phyloP scores from a whole-genome alignment of 345 rosid genomes.

The Adansonia digitata region DNA sequence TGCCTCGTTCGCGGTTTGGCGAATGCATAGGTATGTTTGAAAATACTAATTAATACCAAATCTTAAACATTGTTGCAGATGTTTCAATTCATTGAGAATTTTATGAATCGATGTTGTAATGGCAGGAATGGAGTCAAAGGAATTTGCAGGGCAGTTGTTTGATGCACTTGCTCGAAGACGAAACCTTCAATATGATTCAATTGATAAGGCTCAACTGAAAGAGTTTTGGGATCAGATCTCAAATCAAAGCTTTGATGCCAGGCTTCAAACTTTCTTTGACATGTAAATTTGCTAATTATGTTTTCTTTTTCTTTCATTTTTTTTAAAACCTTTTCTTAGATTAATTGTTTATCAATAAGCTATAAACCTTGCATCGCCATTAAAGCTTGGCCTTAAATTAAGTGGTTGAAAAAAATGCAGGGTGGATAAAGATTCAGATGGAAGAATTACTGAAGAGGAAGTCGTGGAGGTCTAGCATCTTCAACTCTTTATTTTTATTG shows the following conservation, averaged over 20 bases:
- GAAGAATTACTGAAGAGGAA: constrained; percentile 72
- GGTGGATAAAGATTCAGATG: constrained; percentile 89
- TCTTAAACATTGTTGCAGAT: background rate
- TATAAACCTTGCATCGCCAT: background rate
- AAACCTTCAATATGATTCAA: constrained; percentile 45
- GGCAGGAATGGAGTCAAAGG: constrained; percentile 77
- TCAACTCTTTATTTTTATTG: no score
- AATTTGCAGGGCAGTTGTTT: constrained; percentile 65
- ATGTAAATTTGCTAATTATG: constrained; percentile 30
- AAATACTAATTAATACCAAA: no score
- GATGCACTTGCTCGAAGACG: constrained; percentile 59
- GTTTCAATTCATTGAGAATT: background rate
- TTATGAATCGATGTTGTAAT: background rate
- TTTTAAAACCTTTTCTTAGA: background rate
- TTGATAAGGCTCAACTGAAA: constrained; percentile 39
- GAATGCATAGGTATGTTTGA: constrained; percentile 55
- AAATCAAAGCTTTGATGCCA: constrained; percentile 66
- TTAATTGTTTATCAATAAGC: background rate
- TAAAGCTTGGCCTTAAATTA: no score
- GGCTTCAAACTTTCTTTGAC: constrained; percentile 72
- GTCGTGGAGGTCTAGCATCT: constrained; percentile 49
- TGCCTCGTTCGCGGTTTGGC: constrained; percentile 47
- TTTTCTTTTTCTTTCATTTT: background rate
- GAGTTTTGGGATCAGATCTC: constrained; percentile 82
- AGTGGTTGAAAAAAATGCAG: no score